phyloP scores from a whole-genome alignment of 2,329 filamentous ascomycete species.

The Pyrenophora seminiperda region DNA sequence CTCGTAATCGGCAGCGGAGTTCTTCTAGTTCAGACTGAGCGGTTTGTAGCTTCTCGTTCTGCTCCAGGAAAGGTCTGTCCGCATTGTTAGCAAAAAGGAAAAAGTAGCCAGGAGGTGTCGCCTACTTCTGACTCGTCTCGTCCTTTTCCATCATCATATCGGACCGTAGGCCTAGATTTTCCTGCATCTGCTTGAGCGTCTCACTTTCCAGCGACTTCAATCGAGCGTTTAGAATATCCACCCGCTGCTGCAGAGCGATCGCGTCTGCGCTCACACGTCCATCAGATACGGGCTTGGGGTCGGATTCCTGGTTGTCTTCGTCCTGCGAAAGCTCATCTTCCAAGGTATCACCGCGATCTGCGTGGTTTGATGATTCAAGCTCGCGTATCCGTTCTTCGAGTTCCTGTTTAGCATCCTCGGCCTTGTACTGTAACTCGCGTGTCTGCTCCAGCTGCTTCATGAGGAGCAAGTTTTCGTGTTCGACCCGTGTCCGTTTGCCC shows the following conservation, averaged over 20 bases:
- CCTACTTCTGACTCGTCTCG: constrained; percentile 42
- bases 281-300: constrained; percentile 24
- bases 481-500: constrained; percentile 53
- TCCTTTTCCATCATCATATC: constrained; percentile 46
- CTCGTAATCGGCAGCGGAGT: constrained; percentile 40
- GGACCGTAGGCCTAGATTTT: constrained; percentile 47
- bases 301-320: constrained; percentile 36
- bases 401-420: constrained; percentile 55
- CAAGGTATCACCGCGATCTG: constrained; percentile 40
- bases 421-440: constrained; percentile 54
- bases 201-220: constrained; percentile 47
- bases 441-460: constrained; percentile 55
- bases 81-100: neutral
- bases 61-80: constrained; percentile 45
- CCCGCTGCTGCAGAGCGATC: constrained; percentile 48
- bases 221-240: constrained; percentile 46
- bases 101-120: neutral
- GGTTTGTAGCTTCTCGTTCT: constrained; percentile 46
- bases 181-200: constrained; percentile 51
- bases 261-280: constrained; percentile 39
- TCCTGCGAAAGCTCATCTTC: constrained; percentile 50
- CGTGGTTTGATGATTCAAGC: constrained; percentile 43
- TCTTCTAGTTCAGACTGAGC: constrained; percentile 44
- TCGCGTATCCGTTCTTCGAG: constrained; percentile 54
- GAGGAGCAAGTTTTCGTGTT: constrained; percentile 55